Evolutionary conservation across 306 rosid genomes (phyloP), one percentile per base, ranked within the genome.

Genomic region (Vigna hirtella): DNA sequence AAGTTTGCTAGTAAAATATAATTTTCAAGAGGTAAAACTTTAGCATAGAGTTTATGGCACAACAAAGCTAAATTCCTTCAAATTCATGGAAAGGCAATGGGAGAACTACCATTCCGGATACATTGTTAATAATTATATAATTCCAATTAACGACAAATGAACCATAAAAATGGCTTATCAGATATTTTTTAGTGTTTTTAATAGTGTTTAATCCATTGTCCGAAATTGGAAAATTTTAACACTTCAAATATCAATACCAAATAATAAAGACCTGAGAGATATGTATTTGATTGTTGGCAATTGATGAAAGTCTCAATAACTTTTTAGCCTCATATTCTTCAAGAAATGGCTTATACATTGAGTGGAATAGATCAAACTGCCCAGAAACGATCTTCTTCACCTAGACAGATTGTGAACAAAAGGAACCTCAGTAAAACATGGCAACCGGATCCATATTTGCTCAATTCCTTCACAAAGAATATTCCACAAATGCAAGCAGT

Each of bases 311-410:
- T 65, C 90, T 86, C 85, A 92, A 65, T 57, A 95, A 81, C 75
- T 85, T 91, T 78, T 86, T 86, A 68, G 90, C 82, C 79, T 92
- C 89, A 22, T 74, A 87, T 79, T 92, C 91, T 81, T 91, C 89
- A 57, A 95, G 90, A 88, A 85, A 85, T 49, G 98, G 97, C 81
- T 77, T 89, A 82, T 95, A 93, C 85, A 87, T 95, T 0, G 86
- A 83, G 74, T 67, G 93, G 83, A 95, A 95, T 66, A 87, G 81
- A 76, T 85, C 85, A 84, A 86, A 89, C 77, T 95, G 97, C 61
- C 97, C 97, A 28, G 77, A 65, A 40, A 93, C 97, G 72, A 95
- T 95, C 88, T 92, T 95, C 83, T 82, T 87, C 80, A 91, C 97
- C 98, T 94, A 85, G 67, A 63, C 47, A 83, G 42, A 77, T 71